phyloP scores from a whole-genome alignment of 768 basidiomycete genomes.

The Mycena crocata region DNA sequence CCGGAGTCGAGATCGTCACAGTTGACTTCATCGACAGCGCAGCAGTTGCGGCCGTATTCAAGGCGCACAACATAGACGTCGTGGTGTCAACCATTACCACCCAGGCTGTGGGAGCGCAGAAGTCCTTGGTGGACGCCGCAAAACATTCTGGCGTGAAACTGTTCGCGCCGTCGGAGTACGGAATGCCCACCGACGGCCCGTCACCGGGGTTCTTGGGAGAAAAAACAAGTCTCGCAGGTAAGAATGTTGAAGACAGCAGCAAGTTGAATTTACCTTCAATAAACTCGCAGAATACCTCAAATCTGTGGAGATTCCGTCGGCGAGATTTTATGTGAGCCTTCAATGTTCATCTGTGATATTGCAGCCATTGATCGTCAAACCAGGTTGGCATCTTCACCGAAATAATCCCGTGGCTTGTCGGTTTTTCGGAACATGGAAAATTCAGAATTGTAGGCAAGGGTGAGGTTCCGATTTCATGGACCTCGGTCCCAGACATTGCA shows the following conservation, averaged over 20 bases:
- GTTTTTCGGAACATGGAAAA: constrained; percentile 40
- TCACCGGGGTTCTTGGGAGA: constrained; percentile 37
- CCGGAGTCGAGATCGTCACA: constrained; percentile 37
- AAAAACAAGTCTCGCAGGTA: constrained; percentile 45
- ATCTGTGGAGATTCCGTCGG: constrained; percentile 43
- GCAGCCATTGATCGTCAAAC: not conserved
- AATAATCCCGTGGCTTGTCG: constrained; percentile 42
- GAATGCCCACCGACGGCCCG: constrained; percentile 47
- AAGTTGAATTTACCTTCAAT: not conserved
- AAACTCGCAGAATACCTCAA: constrained; percentile 40
- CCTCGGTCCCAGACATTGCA: constrained; percentile 46
- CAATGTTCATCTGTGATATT: not conserved
- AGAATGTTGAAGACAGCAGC: not conserved
- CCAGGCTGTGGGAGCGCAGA: constrained; percentile 38
- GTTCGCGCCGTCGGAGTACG: constrained; percentile 54
- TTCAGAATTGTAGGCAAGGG: constrained; percentile 47
- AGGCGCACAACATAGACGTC: constrained; percentile 47
- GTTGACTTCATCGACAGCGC: constrained; percentile 44
- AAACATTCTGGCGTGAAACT: constrained; percentile 50
- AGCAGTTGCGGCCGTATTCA: constrained; percentile 39
- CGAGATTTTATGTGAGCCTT: constrained; percentile 45
- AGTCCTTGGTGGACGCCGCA: constrained; percentile 47
- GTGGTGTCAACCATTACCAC: constrained; percentile 47
- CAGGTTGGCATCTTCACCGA: constrained; percentile 41
- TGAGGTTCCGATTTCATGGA: constrained; percentile 41